Conservation (phyloP, 1,284 basidiomycete genomes). For the Albatrellus sp. region DNA sequence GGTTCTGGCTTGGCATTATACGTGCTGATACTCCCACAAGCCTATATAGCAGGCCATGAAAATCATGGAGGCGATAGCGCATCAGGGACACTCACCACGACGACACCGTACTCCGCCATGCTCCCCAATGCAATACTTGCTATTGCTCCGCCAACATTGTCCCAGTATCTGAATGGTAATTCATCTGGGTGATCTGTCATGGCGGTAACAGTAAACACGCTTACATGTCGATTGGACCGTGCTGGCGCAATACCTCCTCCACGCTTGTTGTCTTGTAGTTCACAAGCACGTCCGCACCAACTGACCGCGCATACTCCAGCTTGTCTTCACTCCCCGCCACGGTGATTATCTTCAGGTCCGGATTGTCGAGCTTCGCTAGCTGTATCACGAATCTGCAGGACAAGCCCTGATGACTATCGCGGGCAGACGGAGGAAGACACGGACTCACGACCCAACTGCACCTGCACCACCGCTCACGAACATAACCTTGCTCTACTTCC, state of each 20-base stretch:
- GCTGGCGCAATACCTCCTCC: constrained; percentile 31
- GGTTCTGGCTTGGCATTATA: background rate
- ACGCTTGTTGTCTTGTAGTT: constrained; percentile 46
- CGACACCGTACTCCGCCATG: constrained; percentile 30
- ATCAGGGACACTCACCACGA: constrained; percentile 41
- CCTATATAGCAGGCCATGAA: background rate
- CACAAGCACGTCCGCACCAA: constrained; percentile 46
- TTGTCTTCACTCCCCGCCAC: constrained; percentile 53
- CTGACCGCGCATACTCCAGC: constrained; percentile 36
- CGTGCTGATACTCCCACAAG: constrained; percentile 16
- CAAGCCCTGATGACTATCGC: constrained; percentile 40
- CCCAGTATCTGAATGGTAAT: constrained; percentile 21
- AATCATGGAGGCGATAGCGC: background rate
- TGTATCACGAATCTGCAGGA: constrained; percentile 27
- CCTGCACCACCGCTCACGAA: background rate
- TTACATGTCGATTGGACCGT: constrained; percentile 32
- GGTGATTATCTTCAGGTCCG: constrained; percentile 41
- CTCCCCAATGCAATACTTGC: constrained; percentile 26
- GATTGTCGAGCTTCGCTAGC: constrained; percentile 36
- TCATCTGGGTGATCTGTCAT: no score
- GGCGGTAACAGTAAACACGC: constrained; percentile 10
- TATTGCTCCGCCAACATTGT: constrained; percentile 38
- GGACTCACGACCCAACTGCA: constrained; percentile 28
- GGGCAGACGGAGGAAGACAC: constrained; percentile 29
- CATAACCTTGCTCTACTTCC: background rate